Evolutionary conservation across 2,329 filamentous ascomycete species (phyloP).

Genomic region (Coleophoma crateriformis): DNA sequence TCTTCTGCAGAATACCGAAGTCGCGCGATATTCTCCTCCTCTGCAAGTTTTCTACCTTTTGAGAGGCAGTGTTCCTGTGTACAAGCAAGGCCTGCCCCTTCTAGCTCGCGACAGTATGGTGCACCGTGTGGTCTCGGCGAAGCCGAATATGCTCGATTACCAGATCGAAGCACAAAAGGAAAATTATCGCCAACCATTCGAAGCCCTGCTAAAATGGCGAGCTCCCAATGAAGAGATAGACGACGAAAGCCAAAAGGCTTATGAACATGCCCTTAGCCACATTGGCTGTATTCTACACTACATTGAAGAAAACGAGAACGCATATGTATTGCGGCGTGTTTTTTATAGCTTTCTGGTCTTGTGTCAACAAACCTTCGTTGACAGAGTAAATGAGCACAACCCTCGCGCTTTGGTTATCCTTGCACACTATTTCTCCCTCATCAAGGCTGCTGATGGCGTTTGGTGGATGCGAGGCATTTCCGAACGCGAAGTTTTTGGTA

Average conservation of each 20-base stretch:
- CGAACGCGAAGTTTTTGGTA: conserved; percentile 7
- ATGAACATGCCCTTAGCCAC: conserved; percentile 4
- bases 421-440: conserved; percentile 25
- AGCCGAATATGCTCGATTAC: no score
- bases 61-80: no score
- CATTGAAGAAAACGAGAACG: background rate
- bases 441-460: conserved; percentile 23
- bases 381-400: conserved; percentile 3
- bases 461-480: conserved; percentile 27
- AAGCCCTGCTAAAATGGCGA: no score
- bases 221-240: no score
- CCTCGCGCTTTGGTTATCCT: conserved; percentile 8
- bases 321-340: conserved; percentile 1
- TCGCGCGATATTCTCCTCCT: no score
- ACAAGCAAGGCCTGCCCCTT: no score
- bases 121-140: no score
- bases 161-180: no score
- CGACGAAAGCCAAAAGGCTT: conserved; percentile 4
- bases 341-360: conserved; percentile 3
- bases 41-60: no score
- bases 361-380: conserved; percentile 2
- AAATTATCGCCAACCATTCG: no score
- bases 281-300: conserved; percentile 5
- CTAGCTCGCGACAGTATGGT: no score
- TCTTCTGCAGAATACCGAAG: no score